These are phyloP conservation scores for Xylaria sp. DNA, from an alignment of 2,329 filamentous ascomycete species.

Conservation along the genomic window DNA sequence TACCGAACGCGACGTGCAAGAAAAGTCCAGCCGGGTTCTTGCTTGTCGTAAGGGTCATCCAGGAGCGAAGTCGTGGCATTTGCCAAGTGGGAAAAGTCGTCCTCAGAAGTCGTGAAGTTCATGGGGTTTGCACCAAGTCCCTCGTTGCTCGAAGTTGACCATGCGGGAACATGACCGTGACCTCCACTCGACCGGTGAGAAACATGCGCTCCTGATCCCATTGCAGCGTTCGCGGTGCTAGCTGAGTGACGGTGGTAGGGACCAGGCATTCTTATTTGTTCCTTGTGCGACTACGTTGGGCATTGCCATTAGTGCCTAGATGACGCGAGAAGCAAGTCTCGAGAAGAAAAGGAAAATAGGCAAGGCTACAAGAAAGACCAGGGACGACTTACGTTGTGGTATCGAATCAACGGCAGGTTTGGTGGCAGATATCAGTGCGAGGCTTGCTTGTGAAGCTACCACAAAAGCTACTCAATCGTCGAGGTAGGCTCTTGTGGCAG, in stretches of 20 bases:
- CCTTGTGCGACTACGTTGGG: not conserved
- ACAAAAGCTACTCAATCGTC: not conserved
- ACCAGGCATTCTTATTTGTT: conserved; percentile 25
- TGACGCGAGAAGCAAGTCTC: not conserved
- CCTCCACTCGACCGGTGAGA: conserved; percentile 18
- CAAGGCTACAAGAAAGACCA: not conserved
- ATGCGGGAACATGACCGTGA: conserved; percentile 25
- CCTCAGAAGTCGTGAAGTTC: conserved; percentile 24
- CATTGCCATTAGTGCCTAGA: conserved; percentile 6
- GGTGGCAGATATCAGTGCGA: not conserved
- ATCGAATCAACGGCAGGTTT: not conserved
- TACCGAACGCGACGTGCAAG: conserved; percentile 43
- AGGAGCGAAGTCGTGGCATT: conserved; percentile 32
- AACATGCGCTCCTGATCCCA: conserved; percentile 16
- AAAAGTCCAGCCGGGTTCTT: conserved; percentile 34
- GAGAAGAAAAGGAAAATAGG: not conserved
- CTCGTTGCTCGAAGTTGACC: conserved; percentile 41
- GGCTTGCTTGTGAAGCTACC: conserved; percentile 12
- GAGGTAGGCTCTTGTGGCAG: not conserved
- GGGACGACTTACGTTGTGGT: conserved; percentile 10
- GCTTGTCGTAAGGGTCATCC: conserved; percentile 33
- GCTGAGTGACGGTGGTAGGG: conserved; percentile 33
- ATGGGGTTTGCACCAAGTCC: conserved; percentile 30
- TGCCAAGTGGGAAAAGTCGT: conserved; percentile 24
- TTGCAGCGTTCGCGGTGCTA: conserved; percentile 21